Conservation (phyloP, 2,329 filamentous ascomycete genomes). For the Phyllosticta capitalensis region DNA sequence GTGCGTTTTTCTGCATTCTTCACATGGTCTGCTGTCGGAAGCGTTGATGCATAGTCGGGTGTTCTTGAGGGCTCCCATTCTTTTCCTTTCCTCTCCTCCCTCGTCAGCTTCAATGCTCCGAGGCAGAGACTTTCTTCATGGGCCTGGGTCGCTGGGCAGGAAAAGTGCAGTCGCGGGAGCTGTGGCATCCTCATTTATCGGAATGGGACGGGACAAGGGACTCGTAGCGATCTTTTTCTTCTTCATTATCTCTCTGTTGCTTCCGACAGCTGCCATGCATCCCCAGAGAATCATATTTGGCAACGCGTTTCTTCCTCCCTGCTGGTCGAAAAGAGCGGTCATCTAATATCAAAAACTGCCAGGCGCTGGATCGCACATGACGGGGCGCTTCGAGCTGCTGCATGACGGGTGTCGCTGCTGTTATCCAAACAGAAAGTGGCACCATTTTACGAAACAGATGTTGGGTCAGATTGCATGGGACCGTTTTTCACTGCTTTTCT, state of each 20-base stretch:
- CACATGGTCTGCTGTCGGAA: conserved; percentile 8
- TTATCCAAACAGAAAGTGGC: background rate
- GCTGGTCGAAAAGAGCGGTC: background rate
- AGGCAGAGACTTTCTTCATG: conserved; percentile 9
- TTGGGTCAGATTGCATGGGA: background rate
- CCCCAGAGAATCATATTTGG: background rate
- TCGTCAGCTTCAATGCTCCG: conserved; percentile 1
- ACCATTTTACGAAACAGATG: background rate
- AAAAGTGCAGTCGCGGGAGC: conserved; percentile 9
- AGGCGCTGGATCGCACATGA: conserved; percentile 12
- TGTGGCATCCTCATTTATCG: conserved; percentile 3
- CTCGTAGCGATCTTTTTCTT: background rate
- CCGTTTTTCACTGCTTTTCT: background rate
- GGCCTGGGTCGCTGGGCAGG: conserved; percentile 10
- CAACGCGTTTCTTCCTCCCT: background rate
- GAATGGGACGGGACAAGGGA: conserved; percentile 6
- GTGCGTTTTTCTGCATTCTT: conserved; percentile 21
- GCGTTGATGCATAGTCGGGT: conserved; percentile 11
- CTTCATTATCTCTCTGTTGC: background rate
- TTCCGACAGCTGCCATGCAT: background rate
- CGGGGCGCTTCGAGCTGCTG: conserved; percentile 3
- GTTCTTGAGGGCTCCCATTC: conserved; percentile 9
- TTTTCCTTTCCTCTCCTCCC: conserved; percentile 2
- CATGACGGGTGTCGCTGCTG: background rate
- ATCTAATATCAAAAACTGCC: background rate